Evolutionary conservation across 179 eudicot species (phyloP), one percentile per base, ranked within the genome.

Genomic region (Amaranthus tricolor): DNA sequence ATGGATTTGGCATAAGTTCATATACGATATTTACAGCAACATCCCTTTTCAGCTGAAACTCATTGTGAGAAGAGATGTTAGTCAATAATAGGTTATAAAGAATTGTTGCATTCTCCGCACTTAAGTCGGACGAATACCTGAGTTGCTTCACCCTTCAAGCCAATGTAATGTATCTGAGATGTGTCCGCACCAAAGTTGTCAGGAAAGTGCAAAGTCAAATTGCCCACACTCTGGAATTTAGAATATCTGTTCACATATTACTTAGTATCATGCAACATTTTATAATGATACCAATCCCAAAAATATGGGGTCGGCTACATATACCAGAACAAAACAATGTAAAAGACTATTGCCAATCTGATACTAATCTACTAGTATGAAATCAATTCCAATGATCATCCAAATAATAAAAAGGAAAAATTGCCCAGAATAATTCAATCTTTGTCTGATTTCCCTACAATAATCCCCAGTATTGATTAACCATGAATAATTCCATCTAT

Each of bases 101-200:
- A 16, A 73, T 55, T 57, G 11, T 62, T 16, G 62, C 54, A 40
- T 17, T 21, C 2, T n/a, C 48, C 14, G 44, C n/a, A 8, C 49
- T 10, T 76, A 6, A 51, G 19, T 53, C 40, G 50, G 12, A 56
- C 31, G 17, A 43, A 44, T 85, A 95, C 99, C 95, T 93, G 96
- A 15, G 99, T 95, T 47, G 97, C 98, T 88, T 93, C 97, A 72
- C 99, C 99, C 84, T 91, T 92, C 68, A 95, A 83, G 73, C 99
- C 99, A 83, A 95, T 95, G 86, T 93, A 95, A 77, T 87, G 88
- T 84, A 95, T 95, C 82, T 88, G 90, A 78, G 91, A 85, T 40
- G 90, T 84, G 58, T 93, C 97, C 49, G 93, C 97, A 52, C 99
- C 99, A 80, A 87, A 93, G 78, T 85, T 93, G 59, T 93, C 92